Evolutionary conservation across 1,284 basidiomycete species (phyloP), one percentile per base, ranked within the genome.

Genomic region (Sanghuangporus weigelae): DNA sequence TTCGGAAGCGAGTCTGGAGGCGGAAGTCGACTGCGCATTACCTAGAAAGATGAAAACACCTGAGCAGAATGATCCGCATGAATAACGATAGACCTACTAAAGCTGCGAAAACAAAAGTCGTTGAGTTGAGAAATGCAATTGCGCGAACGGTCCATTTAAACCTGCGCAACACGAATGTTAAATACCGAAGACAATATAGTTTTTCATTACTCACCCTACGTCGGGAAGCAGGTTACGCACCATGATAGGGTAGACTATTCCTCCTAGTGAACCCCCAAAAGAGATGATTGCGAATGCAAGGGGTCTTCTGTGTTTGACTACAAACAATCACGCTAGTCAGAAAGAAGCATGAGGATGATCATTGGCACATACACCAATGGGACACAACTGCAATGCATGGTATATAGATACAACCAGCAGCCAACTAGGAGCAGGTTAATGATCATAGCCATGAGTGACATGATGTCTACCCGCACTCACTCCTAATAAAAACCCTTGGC

Each of bases 401-500:
- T 7, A 76, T 77, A 65, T 80, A 84, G n/a, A 83, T 76, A 11
- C 78, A 73, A 2, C 82, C 82, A 60, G 73, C 75, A 39, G 75
- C 74, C 6, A 78, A 50, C 79, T 79, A 59, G 16, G 26, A n/a
- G 44, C 7, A 3, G 26, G 14, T 23, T 59, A n/a, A 19, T 14
- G 12, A 14, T 5, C 42, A 44, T 44, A 12, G 42, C 19, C 19
- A 12, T 14, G 42, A 44, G n/a, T 19, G n/a, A 44, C 7, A 19
- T 14, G n/a, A n/a, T n/a, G n/a, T n/a, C n/a, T n/a, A n/a, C n/a
- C 8, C 19, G 42, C 16, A 54, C 77, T 59, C 67, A 83, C 81
- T 5, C 83, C 83, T 57, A 79, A 74, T 10, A 75, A 71, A 44
- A 84, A 67, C 0, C 84, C 84, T 68, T 85, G 84, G 67, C 80